Evolutionary conservation across 305 asterid species (phyloP).

Genomic region (Fraxinus dipetala): DNA sequence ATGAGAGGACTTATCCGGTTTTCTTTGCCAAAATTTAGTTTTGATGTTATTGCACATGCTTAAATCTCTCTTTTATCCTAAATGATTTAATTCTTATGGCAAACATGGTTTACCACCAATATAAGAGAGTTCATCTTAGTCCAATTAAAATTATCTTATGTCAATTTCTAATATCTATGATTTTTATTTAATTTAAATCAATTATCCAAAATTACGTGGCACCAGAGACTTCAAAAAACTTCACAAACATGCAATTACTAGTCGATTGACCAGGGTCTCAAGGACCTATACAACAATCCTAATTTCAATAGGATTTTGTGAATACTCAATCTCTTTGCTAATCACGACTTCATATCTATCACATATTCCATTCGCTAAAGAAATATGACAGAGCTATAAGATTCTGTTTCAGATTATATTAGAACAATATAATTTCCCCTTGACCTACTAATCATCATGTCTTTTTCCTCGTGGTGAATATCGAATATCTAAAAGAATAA

Average conservation of each 20-base stretch:
- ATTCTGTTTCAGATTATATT: background rate
- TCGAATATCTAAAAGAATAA: background rate
- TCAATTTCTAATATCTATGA: background rate
- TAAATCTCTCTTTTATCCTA: background rate
- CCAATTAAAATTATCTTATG: background rate
- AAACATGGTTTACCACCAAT: background rate
- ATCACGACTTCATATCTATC: background rate
- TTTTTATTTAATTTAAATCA: too few species aligned
- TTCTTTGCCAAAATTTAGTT: background rate
- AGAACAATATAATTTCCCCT: background rate
- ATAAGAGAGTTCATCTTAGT: background rate
- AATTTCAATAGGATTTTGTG: background rate
- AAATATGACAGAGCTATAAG: background rate
- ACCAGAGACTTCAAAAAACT: background rate
- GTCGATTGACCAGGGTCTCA: background rate
- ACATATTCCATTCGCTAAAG: background rate
- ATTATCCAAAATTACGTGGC: background rate
- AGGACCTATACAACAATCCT: background rate
- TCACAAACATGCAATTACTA: background rate
- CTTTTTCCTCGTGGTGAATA: background rate
- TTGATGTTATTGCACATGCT: background rate
- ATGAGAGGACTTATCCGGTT: background rate
- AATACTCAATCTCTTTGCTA: background rate
- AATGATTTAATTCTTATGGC: background rate
- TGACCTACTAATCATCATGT: background rate